phyloP scores from a whole-genome alignment of 2,329 filamentous ascomycete species.

The Cladobotryum mycophilum region DNA sequence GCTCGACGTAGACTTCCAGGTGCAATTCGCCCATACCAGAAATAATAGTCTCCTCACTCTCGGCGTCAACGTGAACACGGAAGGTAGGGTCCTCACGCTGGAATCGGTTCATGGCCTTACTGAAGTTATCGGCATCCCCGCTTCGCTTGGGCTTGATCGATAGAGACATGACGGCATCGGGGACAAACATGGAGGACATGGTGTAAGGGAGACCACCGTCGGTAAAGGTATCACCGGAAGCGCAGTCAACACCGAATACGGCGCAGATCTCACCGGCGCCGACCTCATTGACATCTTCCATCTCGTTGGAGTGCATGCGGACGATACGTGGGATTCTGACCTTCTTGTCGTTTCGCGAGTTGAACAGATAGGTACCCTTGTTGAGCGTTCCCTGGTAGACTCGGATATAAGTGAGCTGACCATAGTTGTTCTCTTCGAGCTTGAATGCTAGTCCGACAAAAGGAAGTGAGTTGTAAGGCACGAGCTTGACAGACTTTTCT shows the following conservation, averaged over 20 bases:
- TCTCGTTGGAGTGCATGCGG: constrained; percentile 98
- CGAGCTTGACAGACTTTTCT: constrained; percentile 77
- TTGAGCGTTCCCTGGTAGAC: constrained; percentile 90
- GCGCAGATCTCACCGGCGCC: constrained; percentile 97
- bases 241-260: constrained; percentile 96
- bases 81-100: constrained; percentile 98
- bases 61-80: constrained; percentile 83
- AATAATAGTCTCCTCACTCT: constrained; percentile 95
- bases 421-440: constrained; percentile 97
- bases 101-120: constrained; percentile 98
- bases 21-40: constrained; percentile 98
- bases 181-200: constrained; percentile 98
- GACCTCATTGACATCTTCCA: constrained; percentile 92
- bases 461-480: constrained; percentile 87
- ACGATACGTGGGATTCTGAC: constrained; percentile 96
- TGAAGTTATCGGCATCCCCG: constrained; percentile 90
- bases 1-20: constrained; percentile 94
- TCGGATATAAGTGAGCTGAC: constrained; percentile 95
- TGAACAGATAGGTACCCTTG: constrained; percentile 88
- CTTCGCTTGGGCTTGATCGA: constrained; percentile 94
- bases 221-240: constrained; percentile 96
- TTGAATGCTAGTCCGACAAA: constrained; percentile 98
- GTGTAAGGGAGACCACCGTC: constrained; percentile 87
- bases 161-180: constrained; percentile 94
- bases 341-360: constrained; percentile 90